A percentile compares a stretch with the other conserved stretches of the same genome.
Conservation (phyloP, 2,329 filamentous ascomycete genomes). For the Pyricularia pennisetigena region DNA sequence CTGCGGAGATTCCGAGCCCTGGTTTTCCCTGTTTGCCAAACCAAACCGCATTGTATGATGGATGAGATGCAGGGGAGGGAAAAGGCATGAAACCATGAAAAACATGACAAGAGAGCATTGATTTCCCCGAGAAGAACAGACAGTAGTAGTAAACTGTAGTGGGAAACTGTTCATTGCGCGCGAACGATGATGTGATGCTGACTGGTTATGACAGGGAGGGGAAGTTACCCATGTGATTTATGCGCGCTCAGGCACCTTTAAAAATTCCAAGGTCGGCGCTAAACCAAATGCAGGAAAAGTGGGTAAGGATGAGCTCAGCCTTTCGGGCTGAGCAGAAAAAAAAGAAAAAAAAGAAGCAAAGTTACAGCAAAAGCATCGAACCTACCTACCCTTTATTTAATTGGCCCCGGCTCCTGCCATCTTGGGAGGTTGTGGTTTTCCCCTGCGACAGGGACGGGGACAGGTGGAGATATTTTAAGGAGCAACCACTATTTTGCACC, state of each 20-base stretch:
- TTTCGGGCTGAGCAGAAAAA: background rate
- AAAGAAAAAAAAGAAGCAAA: background rate
- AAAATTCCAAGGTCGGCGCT: background rate
- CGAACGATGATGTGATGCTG: background rate
- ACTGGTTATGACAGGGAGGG: background rate
- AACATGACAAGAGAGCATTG: background rate
- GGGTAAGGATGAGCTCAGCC: background rate
- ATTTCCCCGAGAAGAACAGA: background rate
- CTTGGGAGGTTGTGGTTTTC: background rate
- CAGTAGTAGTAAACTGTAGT: background rate
- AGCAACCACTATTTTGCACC: background rate
- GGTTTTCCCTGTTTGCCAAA: too few species aligned
- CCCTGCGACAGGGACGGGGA: background rate
- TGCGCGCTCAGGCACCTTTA: background rate
- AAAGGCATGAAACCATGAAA: background rate
- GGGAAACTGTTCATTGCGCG: too few species aligned
- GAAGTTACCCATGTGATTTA: background rate
- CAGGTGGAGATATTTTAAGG: background rate
- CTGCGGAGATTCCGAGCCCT: too few species aligned
- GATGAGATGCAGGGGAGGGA: too few species aligned
- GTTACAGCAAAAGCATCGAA: background rate
- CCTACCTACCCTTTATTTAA: background rate
- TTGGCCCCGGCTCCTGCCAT: background rate
- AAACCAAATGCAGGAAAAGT: too few species aligned
- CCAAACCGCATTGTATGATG: too few species aligned